These are phyloP conservation scores for Pascua sp. DNA, from an alignment of 1,284 basidiomycete genomes.

Conservation along the genomic window DNA sequence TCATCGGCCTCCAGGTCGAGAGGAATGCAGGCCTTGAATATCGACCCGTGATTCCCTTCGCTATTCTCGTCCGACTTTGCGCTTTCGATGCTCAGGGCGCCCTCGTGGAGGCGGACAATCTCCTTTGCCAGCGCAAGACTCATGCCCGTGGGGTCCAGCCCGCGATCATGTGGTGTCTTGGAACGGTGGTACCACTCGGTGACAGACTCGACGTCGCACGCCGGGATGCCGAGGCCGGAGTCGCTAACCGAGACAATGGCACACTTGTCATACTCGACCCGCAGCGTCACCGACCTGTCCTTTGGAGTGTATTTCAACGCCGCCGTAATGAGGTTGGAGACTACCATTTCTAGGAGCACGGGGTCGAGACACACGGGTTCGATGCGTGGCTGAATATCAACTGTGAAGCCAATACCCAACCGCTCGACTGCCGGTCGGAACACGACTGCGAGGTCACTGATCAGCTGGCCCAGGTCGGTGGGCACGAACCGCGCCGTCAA, in stretches of 20 bases:
- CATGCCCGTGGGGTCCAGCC: constrained; percentile 15
- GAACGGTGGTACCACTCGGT: constrained; percentile 20
- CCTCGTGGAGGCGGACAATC: constrained; percentile 49
- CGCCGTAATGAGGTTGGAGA: constrained; percentile 38
- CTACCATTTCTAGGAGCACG: constrained; percentile 44
- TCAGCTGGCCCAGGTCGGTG: constrained; percentile 32
- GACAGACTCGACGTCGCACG: constrained; percentile 9
- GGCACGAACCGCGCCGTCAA: constrained; percentile 35
- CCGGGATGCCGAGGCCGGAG: constrained; percentile 40
- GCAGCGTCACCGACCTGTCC: constrained; percentile 19
- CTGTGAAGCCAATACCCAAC: constrained; percentile 26
- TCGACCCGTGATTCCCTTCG: constrained; percentile 18
- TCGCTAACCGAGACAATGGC: constrained; percentile 36
- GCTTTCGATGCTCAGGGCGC: constrained; percentile 39
- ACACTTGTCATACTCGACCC: constrained; percentile 16
- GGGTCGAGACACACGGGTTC: constrained; percentile 35
- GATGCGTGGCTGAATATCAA: constrained; percentile 22
- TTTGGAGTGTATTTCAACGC: constrained; percentile 30
- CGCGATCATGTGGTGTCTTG: not conserved
- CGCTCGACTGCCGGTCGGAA: constrained; percentile 33
- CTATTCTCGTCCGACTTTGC: no score
- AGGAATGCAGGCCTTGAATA: constrained; percentile 13
- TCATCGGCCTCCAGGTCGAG: no score
- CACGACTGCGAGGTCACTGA: constrained; percentile 36
- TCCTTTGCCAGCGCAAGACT: constrained; percentile 33